Evolutionary conservation across 768 basidiomycete species (phyloP).

Genomic region (Leccinellum albellum): DNA sequence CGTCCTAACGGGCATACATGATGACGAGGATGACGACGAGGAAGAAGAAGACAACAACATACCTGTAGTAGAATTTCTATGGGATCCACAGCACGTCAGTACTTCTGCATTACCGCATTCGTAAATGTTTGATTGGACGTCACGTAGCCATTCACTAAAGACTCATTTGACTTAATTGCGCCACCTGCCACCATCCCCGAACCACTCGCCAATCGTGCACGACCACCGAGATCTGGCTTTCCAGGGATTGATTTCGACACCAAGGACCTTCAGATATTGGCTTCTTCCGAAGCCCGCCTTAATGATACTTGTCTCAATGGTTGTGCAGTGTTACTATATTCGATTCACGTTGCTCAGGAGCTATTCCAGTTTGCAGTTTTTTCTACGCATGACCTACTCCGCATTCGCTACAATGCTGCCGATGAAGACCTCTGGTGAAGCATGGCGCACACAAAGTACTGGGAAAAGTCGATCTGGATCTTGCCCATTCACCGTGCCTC

Average conservation of each 20-base stretch:
- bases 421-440: slow-evolving; percentile 23
- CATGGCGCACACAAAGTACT: slow-evolving; percentile 18
- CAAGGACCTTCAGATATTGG: slow-evolving; percentile 1
- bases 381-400: slow-evolving; percentile 6
- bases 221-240: neutral
- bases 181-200: neutral
- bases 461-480: slow-evolving; percentile 33
- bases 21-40: neutral
- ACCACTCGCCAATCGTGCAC: too few relatives aligned
- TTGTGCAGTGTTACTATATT: slow-evolving; percentile 8
- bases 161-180: neutral
- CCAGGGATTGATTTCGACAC: slow-evolving; percentile 1
- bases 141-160: neutral
- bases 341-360: neutral
- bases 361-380: neutral
- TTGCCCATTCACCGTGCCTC: slow-evolving; percentile 34
- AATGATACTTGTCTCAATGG: slow-evolving; percentile 12
- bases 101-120: too few relatives aligned
- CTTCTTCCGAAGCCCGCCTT: neutral
- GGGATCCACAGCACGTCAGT: too few relatives aligned
- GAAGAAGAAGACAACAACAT: neutral
- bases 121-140: too few relatives aligned
- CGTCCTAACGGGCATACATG: neutral
- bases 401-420: neutral
- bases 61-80: too few relatives aligned